phyloP scores from a whole-genome alignment of 2,329 filamentous ascomycete genomes.

The Periconia sp. region DNA sequence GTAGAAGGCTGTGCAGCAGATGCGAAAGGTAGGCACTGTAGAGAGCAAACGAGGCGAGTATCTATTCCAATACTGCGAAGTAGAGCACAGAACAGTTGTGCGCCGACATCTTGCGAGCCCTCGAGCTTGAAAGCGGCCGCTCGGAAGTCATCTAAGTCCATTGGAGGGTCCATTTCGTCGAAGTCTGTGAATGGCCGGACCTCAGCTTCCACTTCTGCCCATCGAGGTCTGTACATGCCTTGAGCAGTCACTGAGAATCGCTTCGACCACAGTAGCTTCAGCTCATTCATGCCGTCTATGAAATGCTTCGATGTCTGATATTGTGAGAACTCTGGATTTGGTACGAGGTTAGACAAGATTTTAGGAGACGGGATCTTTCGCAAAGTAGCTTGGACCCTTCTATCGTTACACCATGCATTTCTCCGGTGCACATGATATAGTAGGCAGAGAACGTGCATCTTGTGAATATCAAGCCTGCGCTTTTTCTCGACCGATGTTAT shows the following conservation, averaged over 20 bases:
- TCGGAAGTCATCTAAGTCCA: slow-evolving; percentile 76
- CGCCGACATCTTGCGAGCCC: slow-evolving; percentile 88
- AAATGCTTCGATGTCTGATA: slow-evolving; percentile 79
- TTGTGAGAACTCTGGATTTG: slow-evolving; percentile 70
- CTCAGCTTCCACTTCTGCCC: slow-evolving; percentile 72
- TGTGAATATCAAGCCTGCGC: slow-evolving; percentile 78
- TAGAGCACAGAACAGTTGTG: slow-evolving; percentile 88
- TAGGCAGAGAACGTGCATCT: slow-evolving; percentile 82
- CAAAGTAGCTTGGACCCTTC: slow-evolving; percentile 64
- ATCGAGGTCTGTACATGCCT: slow-evolving; percentile 58
- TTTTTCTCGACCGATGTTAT: slow-evolving; percentile 64
- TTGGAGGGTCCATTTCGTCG: slow-evolving; percentile 69
- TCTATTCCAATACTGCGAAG: slow-evolving; percentile 83
- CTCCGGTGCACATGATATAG: slow-evolving; percentile 77
- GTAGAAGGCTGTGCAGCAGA: slow-evolving; percentile 43
- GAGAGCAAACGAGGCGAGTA: slow-evolving; percentile 83
- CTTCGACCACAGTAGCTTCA: slow-evolving; percentile 69
- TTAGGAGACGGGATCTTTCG: slow-evolving; percentile 68
- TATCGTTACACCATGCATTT: slow-evolving; percentile 89
- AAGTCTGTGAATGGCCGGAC: slow-evolving; percentile 56
- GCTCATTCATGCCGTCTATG: slow-evolving; percentile 76
- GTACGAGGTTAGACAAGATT: slow-evolving; percentile 71
- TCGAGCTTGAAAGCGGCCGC: slow-evolving; percentile 70
- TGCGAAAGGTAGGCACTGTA: slow-evolving; percentile 79
- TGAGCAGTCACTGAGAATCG: slow-evolving; percentile 72